A percentile compares a stretch with the other conserved stretches of the same genome.
Conservation (phyloP, 75 land plant species). For the Pinus taeda region DNA sequence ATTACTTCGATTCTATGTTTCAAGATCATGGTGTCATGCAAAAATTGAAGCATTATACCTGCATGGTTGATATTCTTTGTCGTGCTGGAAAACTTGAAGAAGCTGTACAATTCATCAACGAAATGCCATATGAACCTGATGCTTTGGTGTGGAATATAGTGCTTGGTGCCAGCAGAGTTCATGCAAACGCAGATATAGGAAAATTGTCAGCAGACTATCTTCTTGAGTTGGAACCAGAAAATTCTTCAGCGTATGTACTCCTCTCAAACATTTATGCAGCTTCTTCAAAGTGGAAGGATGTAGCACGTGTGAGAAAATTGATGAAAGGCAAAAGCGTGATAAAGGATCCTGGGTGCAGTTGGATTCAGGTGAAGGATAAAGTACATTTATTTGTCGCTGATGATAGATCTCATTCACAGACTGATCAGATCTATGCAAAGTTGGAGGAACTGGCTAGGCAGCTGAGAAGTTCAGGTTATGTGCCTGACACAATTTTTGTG, state of each 20-base stretch:
- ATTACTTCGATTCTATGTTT: conserved; percentile 6
- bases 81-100: conserved; percentile 15
- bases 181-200: conserved; percentile 11
- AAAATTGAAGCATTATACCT: conserved; percentile 16
- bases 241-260: conserved; percentile 8
- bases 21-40: conserved; percentile 8
- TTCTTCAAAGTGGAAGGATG: background rate
- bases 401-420: conserved; percentile 2
- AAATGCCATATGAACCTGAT: conserved; percentile 13
- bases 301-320: background rate
- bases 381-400: background rate
- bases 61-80: conserved; percentile 22
- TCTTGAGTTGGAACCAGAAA: conserved; percentile 4
- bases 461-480: background rate
- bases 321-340: too few relatives aligned
- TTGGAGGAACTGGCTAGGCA: background rate
- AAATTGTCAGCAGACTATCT: background rate
- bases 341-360: background rate
- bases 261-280: background rate
- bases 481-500: background rate
- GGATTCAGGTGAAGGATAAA: conserved; percentile 2
- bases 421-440: conserved; percentile 2
- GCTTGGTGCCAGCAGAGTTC: conserved; percentile 14
- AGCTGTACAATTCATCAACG: conserved; percentile 6
- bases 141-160: conserved; percentile 14